Evolutionary conservation across 805 yeast species (phyloP).

Genomic region (Ogataea pignaliae): DNA sequence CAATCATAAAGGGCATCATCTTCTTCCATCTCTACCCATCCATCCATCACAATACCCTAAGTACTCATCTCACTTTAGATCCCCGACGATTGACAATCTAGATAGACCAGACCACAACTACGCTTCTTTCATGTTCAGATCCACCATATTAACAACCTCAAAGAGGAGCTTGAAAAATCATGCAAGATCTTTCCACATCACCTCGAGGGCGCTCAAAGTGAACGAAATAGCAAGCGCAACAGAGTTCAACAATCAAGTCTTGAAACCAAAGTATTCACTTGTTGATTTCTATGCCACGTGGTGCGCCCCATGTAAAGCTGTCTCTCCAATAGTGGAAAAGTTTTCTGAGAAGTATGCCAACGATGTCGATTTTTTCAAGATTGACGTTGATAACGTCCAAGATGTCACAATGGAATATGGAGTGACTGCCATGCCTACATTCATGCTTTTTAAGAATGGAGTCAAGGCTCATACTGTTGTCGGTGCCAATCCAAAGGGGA

Average conservation of each 20-base stretch:
- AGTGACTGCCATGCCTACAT: slow-evolving; percentile 75
- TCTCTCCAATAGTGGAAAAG: slow-evolving; percentile 50
- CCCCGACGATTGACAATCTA: too few species aligned
- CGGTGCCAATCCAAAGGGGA: slow-evolving; percentile 54
- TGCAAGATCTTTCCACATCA: slow-evolving; percentile 11
- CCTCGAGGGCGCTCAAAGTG: slow-evolving; percentile 19
- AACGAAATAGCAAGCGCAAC: slow-evolving; percentile 30
- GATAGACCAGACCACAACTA: too few species aligned
- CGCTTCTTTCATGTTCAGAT: too few species aligned
- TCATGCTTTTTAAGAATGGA: slow-evolving; percentile 58
- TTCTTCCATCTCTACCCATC: too few species aligned
- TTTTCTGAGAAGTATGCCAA: slow-evolving; percentile 37
- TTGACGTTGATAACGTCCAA: slow-evolving; percentile 61
- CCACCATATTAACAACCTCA: too few species aligned
- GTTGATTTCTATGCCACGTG: slow-evolving; percentile 69
- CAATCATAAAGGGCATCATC: too few species aligned
- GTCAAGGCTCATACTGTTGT: slow-evolving; percentile 51
- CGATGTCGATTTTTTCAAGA: slow-evolving; percentile 58
- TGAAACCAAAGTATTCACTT: slow-evolving; percentile 40
- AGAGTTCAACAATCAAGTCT: slow-evolving; percentile 34
- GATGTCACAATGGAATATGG: slow-evolving; percentile 60
- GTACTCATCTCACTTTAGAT: too few species aligned
- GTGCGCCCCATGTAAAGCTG: slow-evolving; percentile 80
- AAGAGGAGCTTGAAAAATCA: too few species aligned
- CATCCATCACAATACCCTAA: too few species aligned